These are phyloP conservation scores for Stachybotrys echinatus DNA, from an alignment of 2,329 filamentous ascomycete genomes.

Conservation along the genomic window DNA sequence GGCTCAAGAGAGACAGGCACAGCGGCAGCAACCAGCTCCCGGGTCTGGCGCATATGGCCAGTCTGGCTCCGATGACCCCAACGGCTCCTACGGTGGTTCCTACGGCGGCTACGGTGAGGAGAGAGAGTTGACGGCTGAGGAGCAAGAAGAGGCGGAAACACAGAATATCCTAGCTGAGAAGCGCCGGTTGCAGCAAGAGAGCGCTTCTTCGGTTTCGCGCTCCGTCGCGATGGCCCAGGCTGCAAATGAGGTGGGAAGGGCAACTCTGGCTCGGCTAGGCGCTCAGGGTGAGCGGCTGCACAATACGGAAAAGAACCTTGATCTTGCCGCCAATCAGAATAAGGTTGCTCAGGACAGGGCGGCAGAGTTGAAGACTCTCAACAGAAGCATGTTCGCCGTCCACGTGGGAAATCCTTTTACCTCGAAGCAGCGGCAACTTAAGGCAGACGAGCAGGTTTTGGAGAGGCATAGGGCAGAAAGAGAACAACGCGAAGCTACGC, in stretches of 20 bases:
- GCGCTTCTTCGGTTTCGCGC: conserved; percentile 37
- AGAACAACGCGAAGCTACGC: conserved; percentile 59
- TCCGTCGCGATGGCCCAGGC: conserved; percentile 35
- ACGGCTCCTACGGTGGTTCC: conserved; percentile 12
- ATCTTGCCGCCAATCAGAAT: conserved; percentile 72
- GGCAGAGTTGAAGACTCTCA: conserved; percentile 76
- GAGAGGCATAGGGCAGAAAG: conserved; percentile 63
- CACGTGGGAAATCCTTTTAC: conserved; percentile 77
- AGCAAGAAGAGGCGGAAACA: conserved; percentile 68
- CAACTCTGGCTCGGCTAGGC: conserved; percentile 68
- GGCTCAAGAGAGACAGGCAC: conserved; percentile 43
- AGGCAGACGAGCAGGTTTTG: conserved; percentile 63
- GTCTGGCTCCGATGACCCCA: conserved; percentile 12
- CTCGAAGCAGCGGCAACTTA: conserved; percentile 56
- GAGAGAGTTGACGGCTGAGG: conserved; percentile 76
- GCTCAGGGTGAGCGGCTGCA: conserved; percentile 76
- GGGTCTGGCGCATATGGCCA: conserved; percentile 15
- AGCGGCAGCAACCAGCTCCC: conserved; percentile 23
- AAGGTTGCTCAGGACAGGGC: conserved; percentile 74
- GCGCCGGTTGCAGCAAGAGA: conserved; percentile 72
- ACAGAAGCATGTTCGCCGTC: conserved; percentile 86
- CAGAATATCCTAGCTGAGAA: conserved; percentile 48
- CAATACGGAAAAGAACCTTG: conserved; percentile 78
- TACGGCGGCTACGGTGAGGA: conserved; percentile 60
- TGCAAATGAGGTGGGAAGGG: conserved; percentile 55